Percentiles rank a stretch among this genome's conserved stretches.
phyloP scores from a whole-genome alignment of 768 basidiomycete species.

The Leccinum disarticulatum region DNA sequence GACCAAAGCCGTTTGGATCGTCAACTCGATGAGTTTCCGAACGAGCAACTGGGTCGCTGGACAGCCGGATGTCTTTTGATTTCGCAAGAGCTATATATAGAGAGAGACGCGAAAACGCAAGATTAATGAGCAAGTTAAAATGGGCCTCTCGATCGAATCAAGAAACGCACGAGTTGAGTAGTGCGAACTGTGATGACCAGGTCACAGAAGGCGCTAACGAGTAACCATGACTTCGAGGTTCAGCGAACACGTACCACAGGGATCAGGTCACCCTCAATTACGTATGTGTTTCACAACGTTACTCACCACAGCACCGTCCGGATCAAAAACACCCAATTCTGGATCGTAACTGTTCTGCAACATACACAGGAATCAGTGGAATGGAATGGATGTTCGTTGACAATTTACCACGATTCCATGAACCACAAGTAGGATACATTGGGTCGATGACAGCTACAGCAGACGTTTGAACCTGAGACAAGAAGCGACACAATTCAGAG shows the following conservation, averaged over 20 bases:
- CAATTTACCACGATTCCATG: slow-evolving; percentile 2
- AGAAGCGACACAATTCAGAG: not conserved
- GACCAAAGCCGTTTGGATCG: slow-evolving; percentile 13
- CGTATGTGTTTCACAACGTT: not conserved
- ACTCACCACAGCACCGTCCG: slow-evolving; percentile 7
- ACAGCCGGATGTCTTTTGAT: not conserved
- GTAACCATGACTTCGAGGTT: slow-evolving; percentile 9
- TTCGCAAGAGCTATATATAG: slow-evolving; percentile 5
- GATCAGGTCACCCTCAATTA: not conserved
- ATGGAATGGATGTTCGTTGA: not conserved
- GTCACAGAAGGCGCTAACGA: slow-evolving; percentile 13
- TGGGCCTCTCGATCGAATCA: not conserved
- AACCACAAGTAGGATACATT: slow-evolving; percentile 4
- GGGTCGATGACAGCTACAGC: not conserved
- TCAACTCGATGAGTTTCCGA: slow-evolving; percentile 13
- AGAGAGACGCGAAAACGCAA: not conserved
- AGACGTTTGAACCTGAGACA: not conserved
- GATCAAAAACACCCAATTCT: slow-evolving; percentile 6
- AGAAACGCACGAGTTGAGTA: slow-evolving; percentile 8
- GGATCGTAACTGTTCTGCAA: not conserved
- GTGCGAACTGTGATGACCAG: slow-evolving; percentile 12
- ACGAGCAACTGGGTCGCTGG: slow-evolving; percentile 8
- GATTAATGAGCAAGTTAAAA: not conserved
- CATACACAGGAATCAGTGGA: not conserved
- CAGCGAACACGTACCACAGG: not conserved